Evolutionary conservation across 2,329 filamentous ascomycete species (phyloP), one percentile per base, ranked within the genome.

Genomic region (Stachybotrys elegans): DNA sequence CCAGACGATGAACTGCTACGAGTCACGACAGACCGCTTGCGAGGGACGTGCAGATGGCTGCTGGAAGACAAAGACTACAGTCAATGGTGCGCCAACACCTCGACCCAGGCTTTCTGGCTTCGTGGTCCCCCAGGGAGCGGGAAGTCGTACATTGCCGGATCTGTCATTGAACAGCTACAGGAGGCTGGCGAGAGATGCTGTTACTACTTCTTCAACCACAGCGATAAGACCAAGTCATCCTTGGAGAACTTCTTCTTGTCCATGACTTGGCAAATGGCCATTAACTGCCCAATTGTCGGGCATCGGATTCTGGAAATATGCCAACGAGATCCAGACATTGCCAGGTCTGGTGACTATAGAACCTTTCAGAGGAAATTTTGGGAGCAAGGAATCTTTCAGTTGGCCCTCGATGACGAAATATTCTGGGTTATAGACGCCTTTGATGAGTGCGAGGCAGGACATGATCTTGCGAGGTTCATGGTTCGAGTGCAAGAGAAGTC

Each of bases 341-440:
- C 16, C 35, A 38, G 22, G n/a, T 38, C 14, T 19, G 19, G 14
- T 22, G 35, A 38, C 19, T 22, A 38, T n/a, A 19, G 35, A 22
- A 38, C 35, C n/a, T n/a, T 38, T 5, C 35, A 38, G 35, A 38
- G 35, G 22, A 38, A 38, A n/a, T 38, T 38, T 38, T 38, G 35
- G 35, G 35, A 38, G 22, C 35, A 38, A 19, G 35, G 35, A 19
- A 22, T 38, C n/a, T 38, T 38, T 19, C 35, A 22, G 19, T 6
- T n/a, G 20, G 6, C 35, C 8, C 22, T 38, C 16, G 20, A 38
- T 22, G 16, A 22, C 19, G 16, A 38, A 38, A 19, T 22, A 8
- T 38, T 20, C 22, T 38, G 35, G 35, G 35, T 38, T 11, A 38
- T 38, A 9, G 35, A 38, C 20, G 35, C 35, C n/a, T 38, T 38